A percentile compares a stretch with the other conserved stretches of the same genome.
Conservation (phyloP, 306 rosid species). For the Vicia sativa region DNA sequence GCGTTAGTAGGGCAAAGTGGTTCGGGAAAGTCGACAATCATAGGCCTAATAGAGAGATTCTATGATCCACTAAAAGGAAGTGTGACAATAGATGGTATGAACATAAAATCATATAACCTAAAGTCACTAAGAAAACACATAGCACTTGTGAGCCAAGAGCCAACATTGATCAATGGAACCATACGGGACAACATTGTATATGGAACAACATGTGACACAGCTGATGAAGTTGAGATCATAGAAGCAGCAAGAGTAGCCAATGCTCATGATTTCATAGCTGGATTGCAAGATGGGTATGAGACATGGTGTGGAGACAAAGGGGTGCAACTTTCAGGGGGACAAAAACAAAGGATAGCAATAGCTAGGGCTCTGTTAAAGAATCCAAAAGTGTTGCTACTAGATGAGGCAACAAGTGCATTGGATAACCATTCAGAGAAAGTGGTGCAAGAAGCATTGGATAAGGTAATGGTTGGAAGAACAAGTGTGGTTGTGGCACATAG, state of each 20-base stretch:
- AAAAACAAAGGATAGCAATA: conserved; percentile 64
- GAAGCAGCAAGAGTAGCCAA: conserved; percentile 57
- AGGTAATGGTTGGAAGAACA: conserved; percentile 52
- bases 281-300: conserved; percentile 50
- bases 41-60: conserved; percentile 57
- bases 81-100: conserved; percentile 42
- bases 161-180: conserved; percentile 54
- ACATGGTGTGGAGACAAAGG: conserved; percentile 56
- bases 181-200: conserved; percentile 59
- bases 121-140: conserved; percentile 51
- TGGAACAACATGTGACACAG: conserved; percentile 29
- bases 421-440: conserved; percentile 52
- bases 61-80: conserved; percentile 54
- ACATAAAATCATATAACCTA: conserved; percentile 45
- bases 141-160: conserved; percentile 69
- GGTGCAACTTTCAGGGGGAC: conserved; percentile 59
- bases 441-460: conserved; percentile 52
- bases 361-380: conserved; percentile 58
- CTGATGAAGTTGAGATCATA: conserved; percentile 47
- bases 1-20: conserved; percentile 64
- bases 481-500: conserved; percentile 61
- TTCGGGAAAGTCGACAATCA: conserved; percentile 54
- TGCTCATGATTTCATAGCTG: conserved; percentile 52
- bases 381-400: conserved; percentile 48
- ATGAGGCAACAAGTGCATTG: conserved; percentile 69